Base-by-base conservation (phyloP, 139 green algal genomes). In the Chlamydomonas eustigma region DNA sequence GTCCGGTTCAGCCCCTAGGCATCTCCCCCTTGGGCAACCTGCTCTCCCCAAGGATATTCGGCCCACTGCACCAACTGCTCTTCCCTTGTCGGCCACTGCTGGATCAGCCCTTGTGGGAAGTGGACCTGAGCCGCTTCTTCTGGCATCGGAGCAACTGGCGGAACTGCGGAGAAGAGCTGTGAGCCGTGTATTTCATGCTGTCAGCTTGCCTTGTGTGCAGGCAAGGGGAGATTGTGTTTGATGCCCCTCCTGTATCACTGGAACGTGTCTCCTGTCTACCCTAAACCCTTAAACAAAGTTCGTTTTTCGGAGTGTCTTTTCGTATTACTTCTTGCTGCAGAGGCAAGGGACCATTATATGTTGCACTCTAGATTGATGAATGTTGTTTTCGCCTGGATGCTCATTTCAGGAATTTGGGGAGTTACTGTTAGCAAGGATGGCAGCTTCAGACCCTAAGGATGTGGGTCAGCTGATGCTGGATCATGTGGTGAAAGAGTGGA, bases 81-180 rank as follows among this genome's bases (percentile, higher is more conserved):
- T 18, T 12, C 44, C 44, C 12, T 12, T 58, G 12, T 12, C 18
- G 44, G 18, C 44, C 35, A 3, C 8, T 51, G 69, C 44, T 38
- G 25, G 37, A 65, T 25, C n/a, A 39, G 69, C 37, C 25, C 22
- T 39, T 75, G 69, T 30, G 63, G 69, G 37, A 2, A 39, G 39
- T 18, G 69, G 35, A 28, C 37, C 18, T 24, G 69, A 75, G 39
- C 35, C 69, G 37, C 37, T 75, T 24, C 4, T 75, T 25, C 35
- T 63, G 69, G 35, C 35, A n/a, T 39, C 69, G 69, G 37, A n/a
- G 37, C 67, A 51, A 37, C 67, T 35, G 35, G 31, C 34, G 33
- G 12, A 51, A 18, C 36, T 74, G 34, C 44, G 44, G 44, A 58
- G 44, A 18, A 58, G 18, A 28, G 44, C 44, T 12, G 44, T 58